A percentile compares a stretch with the other conserved stretches of the same genome.
Evolutionary conservation across 176 grass and related monocot genomes (phyloP).

Genomic region (Saccharum spontaneum): DNA sequence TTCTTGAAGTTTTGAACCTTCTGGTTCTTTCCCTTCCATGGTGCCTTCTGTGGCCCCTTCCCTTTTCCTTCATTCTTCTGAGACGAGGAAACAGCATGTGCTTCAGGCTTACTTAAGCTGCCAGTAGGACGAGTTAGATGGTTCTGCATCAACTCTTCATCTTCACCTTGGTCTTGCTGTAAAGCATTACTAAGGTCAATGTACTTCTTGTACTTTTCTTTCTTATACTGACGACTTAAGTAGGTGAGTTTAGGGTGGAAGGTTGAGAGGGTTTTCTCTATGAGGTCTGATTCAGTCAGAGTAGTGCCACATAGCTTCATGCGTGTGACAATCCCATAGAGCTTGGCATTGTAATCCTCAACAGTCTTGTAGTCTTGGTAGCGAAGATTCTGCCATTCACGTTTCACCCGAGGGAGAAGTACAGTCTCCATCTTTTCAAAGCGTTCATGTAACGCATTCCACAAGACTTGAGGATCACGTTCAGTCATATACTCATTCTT

Average conservation of each 20-base stretch:
- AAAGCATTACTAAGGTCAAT: neutral
- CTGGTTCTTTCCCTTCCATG: neutral
- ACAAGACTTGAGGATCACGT: too few relatives aligned
- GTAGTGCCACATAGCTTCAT: neutral
- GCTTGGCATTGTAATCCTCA: too few relatives aligned
- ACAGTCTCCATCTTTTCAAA: too few relatives aligned
- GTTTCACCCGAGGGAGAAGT: too few relatives aligned
- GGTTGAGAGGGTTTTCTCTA: neutral
- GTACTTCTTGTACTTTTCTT: neutral
- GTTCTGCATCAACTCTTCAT: too few relatives aligned
- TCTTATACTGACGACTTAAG: neutral
- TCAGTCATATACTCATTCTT: too few relatives aligned
- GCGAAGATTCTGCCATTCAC: too few relatives aligned
- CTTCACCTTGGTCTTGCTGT: neutral
- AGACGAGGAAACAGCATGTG: neutral
- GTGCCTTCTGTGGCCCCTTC: neutral
- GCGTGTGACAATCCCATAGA: too few relatives aligned
- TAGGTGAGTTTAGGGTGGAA: neutral
- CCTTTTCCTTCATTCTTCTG: neutral
- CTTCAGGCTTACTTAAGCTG: neutral
- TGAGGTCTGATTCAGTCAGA: neutral
- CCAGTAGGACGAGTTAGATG: too few relatives aligned
- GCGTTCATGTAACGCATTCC: too few relatives aligned
- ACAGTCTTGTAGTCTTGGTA: too few relatives aligned
- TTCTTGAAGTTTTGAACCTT: too few relatives aligned